Base-by-base conservation (phyloP, 164 flowering plant genomes). In the Berberis vulgaris region DNA sequence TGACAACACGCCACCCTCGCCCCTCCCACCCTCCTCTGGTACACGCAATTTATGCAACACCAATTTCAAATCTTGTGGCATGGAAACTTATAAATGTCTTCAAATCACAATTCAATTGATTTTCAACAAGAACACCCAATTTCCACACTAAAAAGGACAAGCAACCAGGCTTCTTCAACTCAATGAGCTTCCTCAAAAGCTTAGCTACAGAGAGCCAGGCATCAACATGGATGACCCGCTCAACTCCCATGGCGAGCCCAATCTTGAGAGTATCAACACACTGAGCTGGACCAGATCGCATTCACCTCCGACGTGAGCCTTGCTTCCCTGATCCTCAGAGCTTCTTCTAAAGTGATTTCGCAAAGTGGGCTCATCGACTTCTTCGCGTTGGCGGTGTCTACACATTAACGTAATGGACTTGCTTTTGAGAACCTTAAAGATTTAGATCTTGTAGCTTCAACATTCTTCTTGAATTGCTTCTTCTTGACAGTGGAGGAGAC, bases 311-410 rank as follows among this genome's bases (percentile, higher is more conserved):
- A 77, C 7, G 97, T 96, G 50, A 79, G 10, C 2, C 99, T 97
- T 0, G 91, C 52, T 64, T 94, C 96, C 69, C 66, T 83, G 63
- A 94, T 86, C 40, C 94, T 76, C 0, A 94, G 78, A 8, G 99
- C 99, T 70, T 94, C 99, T 65, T 94, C 99, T 54, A 94, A 62
- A 1, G 90, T 96, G 7, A 94, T 91, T 78, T 94, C 97, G 69
- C 98, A 94, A 47, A 94, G 91, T 2, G 97, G 98, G 72, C 91
- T 91, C 98, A 94, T 90, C 71, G 97, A 88, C 97, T 90, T 91
- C 79, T 94, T 94, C 66, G 91, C 89, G 65, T 88, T 94, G 63
- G 65, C 80, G 45, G 89, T 88, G 76, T 86, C 97, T 8, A 93
- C 94, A 10, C 97, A 26, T 26, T 26, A 26, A 26, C 26, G 26